Base-by-base conservation (phyloP, 345 rosid genomes). In the Clausena lansium region DNA sequence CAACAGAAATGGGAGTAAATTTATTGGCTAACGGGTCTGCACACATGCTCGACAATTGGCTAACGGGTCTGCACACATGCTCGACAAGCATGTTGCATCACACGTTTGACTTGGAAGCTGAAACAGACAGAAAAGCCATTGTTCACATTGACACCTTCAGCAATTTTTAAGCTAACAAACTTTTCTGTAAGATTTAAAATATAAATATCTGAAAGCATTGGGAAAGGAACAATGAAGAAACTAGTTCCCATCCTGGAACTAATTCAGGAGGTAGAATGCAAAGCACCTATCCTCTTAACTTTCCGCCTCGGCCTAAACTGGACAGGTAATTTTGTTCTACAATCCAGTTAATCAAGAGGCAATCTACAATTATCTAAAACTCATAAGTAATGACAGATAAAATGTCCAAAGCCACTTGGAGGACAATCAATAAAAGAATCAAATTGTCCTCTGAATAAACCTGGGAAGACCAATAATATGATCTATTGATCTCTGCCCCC, bases 311-410 rank as follows among this genome's bases (percentile, higher is more conserved):
- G 41, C 22, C 24, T 64, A 36, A 64, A 33, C 41, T 33, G 68
- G 41, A 64, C 45, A 33, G 45, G 68, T 15, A 32, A 9, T 33
- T 4, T 64, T 64, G 45, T 64, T 64, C 45, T 22, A 32, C 19
- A 8, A 64, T 64, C 68, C 68, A 64, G 62, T 71, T 32, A 71
- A 17, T 70, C 74, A 2, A 50, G 25, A 70, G 60, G 45, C 61
- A 55, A 22, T 32, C 24, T 1, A 28, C 13, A 45, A 17, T 68
- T 17, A 68, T 47, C 68, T 17, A 69, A 7, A 30, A 71, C 41
- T 10, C 62, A 9, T 22, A 32, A 7, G 28, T 11, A 71, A 54
- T 19, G 33, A 4, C 50, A 9, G 30, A 27, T 4, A 69, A 52
- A 54, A 71, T 71, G 64, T 55, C 30, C 39, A 1, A 55, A 3